Evolutionary conservation across 2,329 filamentous ascomycete genomes (phyloP), one percentile per base, ranked within the genome.

Genomic region (Eutypella sp.): DNA sequence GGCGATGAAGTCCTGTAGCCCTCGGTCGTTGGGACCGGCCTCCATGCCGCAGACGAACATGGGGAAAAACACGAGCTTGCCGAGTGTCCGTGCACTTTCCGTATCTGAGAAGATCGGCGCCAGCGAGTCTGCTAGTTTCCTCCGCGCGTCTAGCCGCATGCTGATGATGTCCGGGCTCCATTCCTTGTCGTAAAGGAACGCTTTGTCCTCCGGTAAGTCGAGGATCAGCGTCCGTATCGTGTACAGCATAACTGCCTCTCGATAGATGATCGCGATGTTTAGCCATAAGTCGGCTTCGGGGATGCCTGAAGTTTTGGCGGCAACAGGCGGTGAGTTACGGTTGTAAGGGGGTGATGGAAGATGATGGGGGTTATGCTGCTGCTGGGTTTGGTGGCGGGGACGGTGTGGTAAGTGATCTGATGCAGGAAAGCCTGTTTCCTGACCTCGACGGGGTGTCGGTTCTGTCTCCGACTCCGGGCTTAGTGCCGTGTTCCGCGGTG

Each of bases 21-120:
- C 31, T 15, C 29, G 19, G 4, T 46, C 46, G 15, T 46, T 44
- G 16, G 36, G 27, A 3, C 38, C 41, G n/a, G 41, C 31, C 42
- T 50, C 47, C 47, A 52, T 52, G 15, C 50, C 50, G 43, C 47
- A 52, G 16, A 50, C 44, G 38, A 52, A 50, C 29, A 50, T 42
- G 11, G 46, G 51, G 25, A 53, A 49, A 44, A 49, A 50, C 2
- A 50, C 48, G 7, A 50, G 48, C 43, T 53, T 53, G 39, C 51
- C 48, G 37, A 53, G 41, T 20, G 42, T 41, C 11, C 45, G 44
- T 20, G 47, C 44, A 18, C 36, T 47, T 10, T 40, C 40, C 4
- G 24, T 29, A 37, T 42, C 40, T 11, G 43, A 40, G 42, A 51
- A 51, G 19, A 50, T 41, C 13, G 50, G 50, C n/a, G 25, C 41